Evolutionary conservation across 1,139 yeast species (phyloP), one percentile per base, ranked within the genome.

Genomic region (Sugiyamaella paludigena): DNA sequence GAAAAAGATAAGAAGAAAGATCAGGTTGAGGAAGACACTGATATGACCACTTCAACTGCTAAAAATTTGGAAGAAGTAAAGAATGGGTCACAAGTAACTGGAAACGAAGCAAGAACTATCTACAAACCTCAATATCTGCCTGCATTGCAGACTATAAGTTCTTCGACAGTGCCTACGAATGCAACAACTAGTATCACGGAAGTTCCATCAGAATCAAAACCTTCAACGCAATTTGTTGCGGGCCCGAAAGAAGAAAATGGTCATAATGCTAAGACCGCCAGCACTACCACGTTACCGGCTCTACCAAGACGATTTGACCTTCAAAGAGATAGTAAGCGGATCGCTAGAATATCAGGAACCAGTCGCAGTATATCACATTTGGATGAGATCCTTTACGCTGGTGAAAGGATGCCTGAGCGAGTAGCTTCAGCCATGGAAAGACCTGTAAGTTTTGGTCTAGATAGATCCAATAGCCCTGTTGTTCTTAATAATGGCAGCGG

Each of bases 301-400:
- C 11, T 26, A 13, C 33, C 12, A 11, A 38, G 45, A 10, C 44
- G 51, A 10, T 45, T 40, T 31, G 43, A 48, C 28, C 36, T 41
- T 24, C 29, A 30, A 9, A 30, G 49, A 31, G 51, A 48, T 36
- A 35, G 37, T 9, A 30, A 36, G 10, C 39, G 51, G 13, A 48
- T 48, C 1, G 40, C 51, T 6, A 36, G 45, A 12, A 36, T 48
- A 6, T 45, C 51, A 7, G 49, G 45, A 24, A 28, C 42, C 11
- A 41, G 44, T n/a, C 29, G 38, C 27, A 36, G 39, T 15, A 12
- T 35, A 15, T 45, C 50, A 8, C 24, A 38, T 24, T 9, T 38
- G 8, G 50, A 43, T 12, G 50, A 43, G 9, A 29, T 43, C 12
- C 29, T 43, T 15, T 36, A 39, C 11, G 44, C 43, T 15, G 40